Base-by-base conservation (phyloP, 441 rosid species). In the Capsella rubella region DNA sequence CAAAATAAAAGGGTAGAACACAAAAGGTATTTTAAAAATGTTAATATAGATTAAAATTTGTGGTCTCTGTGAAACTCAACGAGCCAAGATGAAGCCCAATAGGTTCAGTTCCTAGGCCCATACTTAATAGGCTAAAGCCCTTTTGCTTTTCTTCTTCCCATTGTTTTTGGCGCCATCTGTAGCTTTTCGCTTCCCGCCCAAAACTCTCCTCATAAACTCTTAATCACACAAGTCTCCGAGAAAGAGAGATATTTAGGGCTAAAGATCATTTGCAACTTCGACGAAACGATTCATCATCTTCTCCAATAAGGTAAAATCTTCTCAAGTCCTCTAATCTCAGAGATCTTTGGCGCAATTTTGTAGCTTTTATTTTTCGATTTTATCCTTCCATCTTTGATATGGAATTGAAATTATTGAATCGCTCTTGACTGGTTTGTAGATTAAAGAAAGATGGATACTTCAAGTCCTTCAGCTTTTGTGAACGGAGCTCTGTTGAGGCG, bases 381-480 rank as follows among this genome's bases (percentile, higher is more conserved):
- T 42, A 4, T 42, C 37, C 8, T 34, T 35, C 3, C 9, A 8
- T 35, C 39, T 0, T 35, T 35, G 39, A 8, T 11, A 12, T 3
- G 39, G 31, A 63, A 54, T 7, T 15, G 4, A 40, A 1, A 6
- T 68, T 55, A 21, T 42, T 0, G 5, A 57, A 11, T 58, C 51
- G 25, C 25, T 39, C 28, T 69, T 78, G 67, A 53, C 9, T n/a
- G 14, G 53, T 66, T n/a, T 4, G 53, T 66, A 76, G 84, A 51
- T 55, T 1, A 4, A 8, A 4, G 31, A 10, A 54, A 16, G 37
- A 94, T 94, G 97, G 97, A 94, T 77, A 84, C 92, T 1, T 89
- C 91, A 16, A 86, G 77, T 68, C 97, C 99, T 72, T 86, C 91
- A 15, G 93, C 82, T 66, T 83, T 92, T 68, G 97, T 92, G 49